A percentile compares a stretch with the other conserved stretches of the same genome.
These are phyloP conservation scores for Diaporthe sp. DNA, from an alignment of 2,329 filamentous ascomycete genomes.

Conservation along the genomic window DNA sequence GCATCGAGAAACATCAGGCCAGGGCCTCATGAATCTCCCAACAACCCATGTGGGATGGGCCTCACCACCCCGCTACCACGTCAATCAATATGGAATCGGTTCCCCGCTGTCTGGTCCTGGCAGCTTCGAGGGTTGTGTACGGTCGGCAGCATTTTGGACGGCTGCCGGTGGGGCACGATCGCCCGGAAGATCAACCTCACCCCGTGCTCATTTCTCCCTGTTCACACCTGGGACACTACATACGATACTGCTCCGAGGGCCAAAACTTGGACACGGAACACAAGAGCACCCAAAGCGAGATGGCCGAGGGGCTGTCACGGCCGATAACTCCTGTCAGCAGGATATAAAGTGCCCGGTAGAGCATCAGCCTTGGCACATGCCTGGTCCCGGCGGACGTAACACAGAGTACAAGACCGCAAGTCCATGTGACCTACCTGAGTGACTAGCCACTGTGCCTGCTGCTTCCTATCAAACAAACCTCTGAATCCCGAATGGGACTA, in stretches of 20 bases:
- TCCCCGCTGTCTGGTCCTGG: slow-evolving; percentile 10
- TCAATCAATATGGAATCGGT: slow-evolving; percentile 33
- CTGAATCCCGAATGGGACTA: background rate
- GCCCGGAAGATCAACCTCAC: slow-evolving; percentile 30
- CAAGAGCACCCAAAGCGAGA: background rate
- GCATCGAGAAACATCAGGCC: background rate
- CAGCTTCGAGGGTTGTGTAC: background rate
- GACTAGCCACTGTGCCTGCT: background rate
- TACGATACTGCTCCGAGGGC: slow-evolving; percentile 21
- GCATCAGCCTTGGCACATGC: background rate
- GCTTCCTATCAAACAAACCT: background rate
- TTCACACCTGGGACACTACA: slow-evolving; percentile 5
- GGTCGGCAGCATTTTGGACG: background rate
- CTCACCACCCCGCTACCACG: background rate
- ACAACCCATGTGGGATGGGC: slow-evolving; percentile 10
- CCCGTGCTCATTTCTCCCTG: slow-evolving; percentile 24
- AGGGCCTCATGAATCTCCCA: slow-evolving; percentile 4
- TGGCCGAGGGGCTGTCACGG: background rate
- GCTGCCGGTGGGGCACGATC: slow-evolving; percentile 39
- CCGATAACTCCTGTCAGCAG: background rate
- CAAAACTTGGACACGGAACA: slow-evolving; percentile 29
- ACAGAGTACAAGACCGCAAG: background rate
- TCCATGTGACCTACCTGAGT: background rate
- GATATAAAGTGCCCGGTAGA: background rate
- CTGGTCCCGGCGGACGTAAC: background rate